Conservation (phyloP, 1,284 basidiomycete species). For the Pholiota adiposa region DNA sequence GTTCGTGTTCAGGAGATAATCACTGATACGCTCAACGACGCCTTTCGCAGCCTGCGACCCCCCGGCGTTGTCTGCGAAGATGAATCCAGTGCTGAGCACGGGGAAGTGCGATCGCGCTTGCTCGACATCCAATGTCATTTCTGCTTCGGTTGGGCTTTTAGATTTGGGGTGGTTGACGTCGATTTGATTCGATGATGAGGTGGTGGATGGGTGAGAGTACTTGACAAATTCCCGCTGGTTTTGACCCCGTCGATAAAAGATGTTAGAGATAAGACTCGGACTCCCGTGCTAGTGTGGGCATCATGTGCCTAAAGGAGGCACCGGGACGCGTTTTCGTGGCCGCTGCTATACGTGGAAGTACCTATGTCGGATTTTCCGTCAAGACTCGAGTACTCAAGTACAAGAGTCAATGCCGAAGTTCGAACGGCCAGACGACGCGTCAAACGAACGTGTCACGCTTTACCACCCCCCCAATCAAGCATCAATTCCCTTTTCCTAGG, state of each 20-base stretch:
- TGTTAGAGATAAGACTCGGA: background rate
- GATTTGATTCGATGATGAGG: conserved; percentile 5
- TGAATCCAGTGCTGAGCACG: conserved; percentile 58
- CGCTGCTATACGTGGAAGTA: background rate
- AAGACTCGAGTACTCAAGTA: too few species aligned
- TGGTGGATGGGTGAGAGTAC: background rate
- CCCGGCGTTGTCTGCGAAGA: conserved; percentile 82
- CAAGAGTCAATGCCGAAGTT: too few species aligned
- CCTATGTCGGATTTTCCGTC: too few species aligned
- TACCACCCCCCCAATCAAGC: too few species aligned
- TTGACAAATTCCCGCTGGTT: background rate
- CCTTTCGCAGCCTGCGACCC: conserved; percentile 67
- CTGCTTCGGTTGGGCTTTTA: background rate
- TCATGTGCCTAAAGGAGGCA: conserved; percentile 4
- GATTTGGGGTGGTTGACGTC: conserved; percentile 1
- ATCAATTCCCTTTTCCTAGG: too few species aligned
- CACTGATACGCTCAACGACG: conserved; percentile 61
- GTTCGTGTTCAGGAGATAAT: conserved; percentile 74
- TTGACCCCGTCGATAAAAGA: background rate
- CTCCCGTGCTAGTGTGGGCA: conserved; percentile 2
- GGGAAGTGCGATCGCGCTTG: conserved; percentile 66
- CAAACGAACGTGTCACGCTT: too few species aligned
- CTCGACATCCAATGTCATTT: conserved; percentile 47
- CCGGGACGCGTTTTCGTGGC: background rate
- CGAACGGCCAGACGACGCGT: too few species aligned